Evolutionary conservation across 1,139 yeast genomes (phyloP).

Genomic region (Debaryomyces singareniensis): DNA sequence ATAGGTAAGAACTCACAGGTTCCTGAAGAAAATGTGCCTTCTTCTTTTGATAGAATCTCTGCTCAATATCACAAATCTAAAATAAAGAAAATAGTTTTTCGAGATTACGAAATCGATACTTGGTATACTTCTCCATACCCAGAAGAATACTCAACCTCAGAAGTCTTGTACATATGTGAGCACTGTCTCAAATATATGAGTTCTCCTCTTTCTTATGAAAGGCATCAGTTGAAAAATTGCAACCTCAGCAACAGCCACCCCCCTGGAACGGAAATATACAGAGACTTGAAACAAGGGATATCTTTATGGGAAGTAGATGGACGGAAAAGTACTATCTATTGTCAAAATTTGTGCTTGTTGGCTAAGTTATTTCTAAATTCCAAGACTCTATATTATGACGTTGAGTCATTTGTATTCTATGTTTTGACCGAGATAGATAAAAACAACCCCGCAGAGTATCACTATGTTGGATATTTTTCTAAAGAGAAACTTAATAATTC

Average conservation of each 20-base stretch:
- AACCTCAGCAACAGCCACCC: slow-evolving; percentile 53
- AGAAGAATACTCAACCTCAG: slow-evolving; percentile 65
- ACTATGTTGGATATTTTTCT: slow-evolving; percentile 90
- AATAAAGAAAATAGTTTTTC: slow-evolving; percentile 55
- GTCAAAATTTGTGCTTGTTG: slow-evolving; percentile 82
- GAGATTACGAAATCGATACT: slow-evolving; percentile 70
- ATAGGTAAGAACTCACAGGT: neutral
- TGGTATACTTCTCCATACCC: slow-evolving; percentile 97
- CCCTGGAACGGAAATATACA: slow-evolving; percentile 87
- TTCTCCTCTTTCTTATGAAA: slow-evolving; percentile 56
- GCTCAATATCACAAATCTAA: slow-evolving; percentile 20
- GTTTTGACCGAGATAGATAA: slow-evolving; percentile 68
- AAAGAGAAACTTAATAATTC: slow-evolving; percentile 77
- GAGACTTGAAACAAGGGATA: slow-evolving; percentile 45
- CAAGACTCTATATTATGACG: slow-evolving; percentile 88
- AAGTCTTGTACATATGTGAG: slow-evolving; percentile 71
- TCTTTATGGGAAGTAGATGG: slow-evolving; percentile 94
- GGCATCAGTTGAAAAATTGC: slow-evolving; percentile 73
- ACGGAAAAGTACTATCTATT: slow-evolving; percentile 68
- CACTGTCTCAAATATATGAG: slow-evolving; percentile 78
- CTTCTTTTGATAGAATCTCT: neutral
- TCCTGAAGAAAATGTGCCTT: neutral
- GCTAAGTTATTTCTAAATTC: slow-evolving; percentile 88
- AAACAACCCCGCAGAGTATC: slow-evolving; percentile 44
- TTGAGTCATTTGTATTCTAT: slow-evolving; percentile 90